Conservation (phyloP, 2,329 filamentous ascomycete genomes). For the Tolypocladium tropicale region DNA sequence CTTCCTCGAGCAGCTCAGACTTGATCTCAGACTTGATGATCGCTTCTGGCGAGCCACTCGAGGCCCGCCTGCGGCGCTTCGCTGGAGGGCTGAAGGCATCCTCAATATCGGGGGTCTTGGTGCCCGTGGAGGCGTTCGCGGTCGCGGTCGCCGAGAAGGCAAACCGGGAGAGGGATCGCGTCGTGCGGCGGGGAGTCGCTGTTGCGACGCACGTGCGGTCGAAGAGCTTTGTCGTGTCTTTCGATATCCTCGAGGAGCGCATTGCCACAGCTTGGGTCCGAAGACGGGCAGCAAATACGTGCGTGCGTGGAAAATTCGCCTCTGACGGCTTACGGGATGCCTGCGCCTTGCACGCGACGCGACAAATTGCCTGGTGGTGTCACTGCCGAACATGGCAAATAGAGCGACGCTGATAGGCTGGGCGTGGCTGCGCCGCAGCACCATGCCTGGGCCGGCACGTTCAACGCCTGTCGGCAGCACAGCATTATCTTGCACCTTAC, state of each 20-base stretch:
- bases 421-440: neutral
- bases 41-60: conserved; percentile 9
- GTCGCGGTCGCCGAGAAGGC: conserved; percentile 21
- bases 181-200: conserved; percentile 31
- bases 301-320: neutral
- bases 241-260: conserved; percentile 48
- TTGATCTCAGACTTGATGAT: conserved; percentile 35
- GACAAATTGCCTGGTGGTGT: neutral
- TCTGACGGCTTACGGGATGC: neutral
- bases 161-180: conserved; percentile 40
- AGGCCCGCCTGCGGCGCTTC: conserved; percentile 18
- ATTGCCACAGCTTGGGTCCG: conserved; percentile 21
- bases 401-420: conserved; percentile 1
- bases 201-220: conserved; percentile 19
- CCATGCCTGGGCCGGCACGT: neutral
- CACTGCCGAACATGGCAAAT: neutral
- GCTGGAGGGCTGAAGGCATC: conserved; percentile 31
- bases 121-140: conserved; percentile 6
- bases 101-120: conserved; percentile 40
- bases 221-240: conserved; percentile 47
- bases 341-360: neutral
- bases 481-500: neutral
- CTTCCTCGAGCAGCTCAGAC: conserved; percentile 24
- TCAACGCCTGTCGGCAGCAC: neutral
- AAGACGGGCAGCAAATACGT: neutral